Conservation (phyloP, 805 yeast genomes). For the Lipomyces sp. region DNA sequence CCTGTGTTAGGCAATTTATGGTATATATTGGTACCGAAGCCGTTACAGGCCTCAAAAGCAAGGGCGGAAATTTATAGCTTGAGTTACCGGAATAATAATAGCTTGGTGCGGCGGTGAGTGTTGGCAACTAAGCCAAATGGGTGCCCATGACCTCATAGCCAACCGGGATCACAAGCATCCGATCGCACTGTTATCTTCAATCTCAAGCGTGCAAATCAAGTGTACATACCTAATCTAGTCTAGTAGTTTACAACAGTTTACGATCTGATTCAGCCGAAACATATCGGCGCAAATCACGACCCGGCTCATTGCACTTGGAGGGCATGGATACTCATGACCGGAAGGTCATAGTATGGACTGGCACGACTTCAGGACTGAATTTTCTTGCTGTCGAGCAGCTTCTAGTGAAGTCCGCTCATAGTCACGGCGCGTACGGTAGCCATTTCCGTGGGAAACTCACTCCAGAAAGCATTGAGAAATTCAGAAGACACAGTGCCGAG, state of each 20-base stretch:
- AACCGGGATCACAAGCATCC: neutral
- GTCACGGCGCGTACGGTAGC: neutral
- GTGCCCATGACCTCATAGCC: neutral
- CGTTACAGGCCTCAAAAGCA: too few species aligned
- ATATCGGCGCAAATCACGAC: too few species aligned
- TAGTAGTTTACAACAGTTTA: too few species aligned
- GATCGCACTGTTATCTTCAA: too few species aligned
- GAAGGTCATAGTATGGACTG: conserved; percentile 33
- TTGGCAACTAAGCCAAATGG: too few species aligned
- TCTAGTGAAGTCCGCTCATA: conserved; percentile 9
- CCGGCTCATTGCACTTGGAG: neutral
- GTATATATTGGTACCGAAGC: too few species aligned
- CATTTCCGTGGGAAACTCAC: conserved; percentile 8
- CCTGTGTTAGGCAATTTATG: too few species aligned
- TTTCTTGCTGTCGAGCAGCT: conserved; percentile 30
- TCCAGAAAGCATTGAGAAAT: neutral
- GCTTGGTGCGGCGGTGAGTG: too few species aligned
- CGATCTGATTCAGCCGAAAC: too few species aligned
- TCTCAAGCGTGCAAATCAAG: too few species aligned
- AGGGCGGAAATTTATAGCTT: too few species aligned
- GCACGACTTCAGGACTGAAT: conserved; percentile 31
- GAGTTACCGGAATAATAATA: too few species aligned
- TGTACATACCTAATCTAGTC: neutral
- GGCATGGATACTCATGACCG: conserved; percentile 41
- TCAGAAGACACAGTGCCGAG: neutral